phyloP scores from a whole-genome alignment of 2,329 filamentous ascomycete species.

The Seiridium cupressi region DNA sequence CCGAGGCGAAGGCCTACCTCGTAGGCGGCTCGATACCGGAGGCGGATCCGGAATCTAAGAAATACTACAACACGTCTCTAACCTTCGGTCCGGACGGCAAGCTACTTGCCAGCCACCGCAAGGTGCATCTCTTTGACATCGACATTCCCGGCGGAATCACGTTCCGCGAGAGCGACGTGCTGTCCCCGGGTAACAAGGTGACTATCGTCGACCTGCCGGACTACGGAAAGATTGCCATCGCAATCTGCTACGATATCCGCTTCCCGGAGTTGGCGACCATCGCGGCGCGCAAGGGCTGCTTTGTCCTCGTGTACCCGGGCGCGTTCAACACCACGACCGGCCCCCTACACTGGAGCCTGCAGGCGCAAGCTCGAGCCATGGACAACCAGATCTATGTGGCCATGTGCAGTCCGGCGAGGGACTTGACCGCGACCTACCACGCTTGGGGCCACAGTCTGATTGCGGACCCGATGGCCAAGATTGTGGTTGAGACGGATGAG shows the following conservation, averaged over 20 bases:
- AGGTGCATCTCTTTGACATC: conserved; percentile 96
- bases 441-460: conserved; percentile 92
- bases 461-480: conserved; percentile 79
- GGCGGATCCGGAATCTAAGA: conserved; percentile 56
- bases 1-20: conserved; percentile 75
- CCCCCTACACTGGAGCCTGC: conserved; percentile 84
- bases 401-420: conserved; percentile 86
- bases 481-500: conserved; percentile 79
- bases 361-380: conserved; percentile 78
- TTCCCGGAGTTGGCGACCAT: conserved; percentile 93
- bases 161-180: conserved; percentile 87
- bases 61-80: conserved; percentile 89
- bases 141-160: conserved; percentile 93
- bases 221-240: conserved; percentile 83
- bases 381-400: conserved; percentile 96
- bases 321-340: conserved; percentile 96
- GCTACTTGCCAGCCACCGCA: conserved; percentile 86
- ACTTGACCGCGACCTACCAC: conserved; percentile 74
- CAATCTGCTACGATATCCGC: conserved; percentile 96
- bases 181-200: conserved; percentile 80
- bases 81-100: conserved; percentile 75
- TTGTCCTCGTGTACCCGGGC: conserved; percentile 89
- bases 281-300: conserved; percentile 81
- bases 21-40: conserved; percentile 94
- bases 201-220: conserved; percentile 84